Evolutionary conservation across 129 eudicot species (phyloP).

Genomic region (Chrysanthemum makinoi): DNA sequence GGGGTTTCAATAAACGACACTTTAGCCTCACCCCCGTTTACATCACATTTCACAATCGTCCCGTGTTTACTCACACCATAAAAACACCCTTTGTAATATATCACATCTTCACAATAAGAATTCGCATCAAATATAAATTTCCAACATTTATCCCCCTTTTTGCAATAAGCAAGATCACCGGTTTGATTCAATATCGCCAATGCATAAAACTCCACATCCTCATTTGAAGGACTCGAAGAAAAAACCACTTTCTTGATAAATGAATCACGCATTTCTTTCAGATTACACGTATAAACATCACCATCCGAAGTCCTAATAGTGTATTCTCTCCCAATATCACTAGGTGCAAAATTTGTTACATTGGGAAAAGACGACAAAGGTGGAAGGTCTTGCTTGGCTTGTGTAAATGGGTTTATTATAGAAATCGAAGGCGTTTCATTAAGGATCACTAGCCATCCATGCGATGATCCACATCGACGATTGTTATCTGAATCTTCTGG

Average conservation of each 20-base stretch:
- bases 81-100: slow-evolving; percentile 44
- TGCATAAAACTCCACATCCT: slow-evolving; percentile 34
- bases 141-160: slow-evolving; percentile 48
- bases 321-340: slow-evolving; percentile 63
- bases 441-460: slow-evolving; percentile 61
- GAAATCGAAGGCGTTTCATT: slow-evolving; percentile 55
- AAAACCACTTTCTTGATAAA: slow-evolving; percentile 58
- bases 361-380: slow-evolving; percentile 58
- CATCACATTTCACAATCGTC: slow-evolving; percentile 50
- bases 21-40: slow-evolving; percentile 27
- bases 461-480: slow-evolving; percentile 80
- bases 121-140: slow-evolving; percentile 42
- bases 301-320: slow-evolving; percentile 33
- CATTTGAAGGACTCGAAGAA: slow-evolving; percentile 45
- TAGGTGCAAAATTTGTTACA: slow-evolving; percentile 39
- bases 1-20: slow-evolving; percentile 41
- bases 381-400: slow-evolving; percentile 45
- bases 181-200: slow-evolving; percentile 53
- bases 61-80: slow-evolving; percentile 65
- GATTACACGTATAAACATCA: slow-evolving; percentile 37
- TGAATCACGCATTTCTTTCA: slow-evolving; percentile 67
- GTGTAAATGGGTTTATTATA: slow-evolving; percentile 54
- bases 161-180: slow-evolving; percentile 68
- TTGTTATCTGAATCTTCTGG: slow-evolving; percentile 51
- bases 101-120: slow-evolving; percentile 59